phyloP scores from a whole-genome alignment of 1,284 basidiomycete genomes.

The Ceratobasidium papillatum region DNA sequence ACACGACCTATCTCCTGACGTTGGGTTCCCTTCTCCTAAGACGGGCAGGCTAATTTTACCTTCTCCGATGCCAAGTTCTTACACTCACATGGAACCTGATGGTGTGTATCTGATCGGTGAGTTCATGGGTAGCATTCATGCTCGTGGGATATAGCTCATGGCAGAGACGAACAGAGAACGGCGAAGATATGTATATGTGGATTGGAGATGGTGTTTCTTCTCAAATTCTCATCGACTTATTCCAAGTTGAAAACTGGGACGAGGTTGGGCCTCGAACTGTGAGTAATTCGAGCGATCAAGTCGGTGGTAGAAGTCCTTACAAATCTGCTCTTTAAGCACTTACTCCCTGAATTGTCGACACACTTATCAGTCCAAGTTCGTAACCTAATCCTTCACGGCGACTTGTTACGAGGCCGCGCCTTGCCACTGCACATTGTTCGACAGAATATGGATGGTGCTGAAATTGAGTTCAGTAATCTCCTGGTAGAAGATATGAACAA shows the following conservation, averaged over 20 bases:
- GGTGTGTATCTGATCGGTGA: constrained; percentile 92
- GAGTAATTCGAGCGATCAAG: constrained; percentile 46
- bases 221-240: constrained; percentile 84
- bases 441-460: constrained; percentile 92
- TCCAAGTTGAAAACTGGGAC: constrained; percentile 82
- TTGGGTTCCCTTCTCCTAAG: constrained; percentile 71
- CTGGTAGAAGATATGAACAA: constrained; percentile 98
- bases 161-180: constrained; percentile 74
- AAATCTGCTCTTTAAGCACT: constrained; percentile 57
- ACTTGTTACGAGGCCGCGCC: constrained; percentile 64
- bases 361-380: constrained; percentile 85
- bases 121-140: neutral
- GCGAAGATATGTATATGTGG: constrained; percentile 92
- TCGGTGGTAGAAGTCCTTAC: constrained; percentile 40
- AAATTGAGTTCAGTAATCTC: constrained; percentile 97
- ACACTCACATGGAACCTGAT: constrained; percentile 88
- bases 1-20: constrained; percentile 80
- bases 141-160: constrained; percentile 44
- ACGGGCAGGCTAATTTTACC: constrained; percentile 75
- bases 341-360: constrained; percentile 78
- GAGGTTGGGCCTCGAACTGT: constrained; percentile 80
- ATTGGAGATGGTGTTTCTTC: constrained; percentile 85
- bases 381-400: constrained; percentile 81
- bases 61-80: constrained; percentile 82
- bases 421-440: constrained; percentile 82